Conservation (phyloP, 495 filamentous ascomycete species). For the Margaritispora aquatica region DNA sequence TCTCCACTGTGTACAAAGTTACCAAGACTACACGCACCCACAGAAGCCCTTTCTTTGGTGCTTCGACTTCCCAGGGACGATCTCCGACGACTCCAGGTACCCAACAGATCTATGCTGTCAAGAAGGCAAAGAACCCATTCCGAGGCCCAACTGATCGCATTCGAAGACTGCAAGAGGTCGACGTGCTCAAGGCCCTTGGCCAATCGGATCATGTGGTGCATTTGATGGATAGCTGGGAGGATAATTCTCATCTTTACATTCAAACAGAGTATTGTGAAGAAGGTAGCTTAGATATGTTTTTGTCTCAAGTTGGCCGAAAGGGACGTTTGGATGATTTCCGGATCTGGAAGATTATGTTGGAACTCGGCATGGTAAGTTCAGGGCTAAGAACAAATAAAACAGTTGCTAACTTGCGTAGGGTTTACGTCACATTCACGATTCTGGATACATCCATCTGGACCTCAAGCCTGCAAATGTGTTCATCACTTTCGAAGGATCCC, state of each 20-base stretch:
- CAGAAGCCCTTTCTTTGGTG: background rate
- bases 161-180: slow-evolving; percentile 73
- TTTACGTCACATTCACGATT: slow-evolving; percentile 78
- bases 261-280: slow-evolving; percentile 95
- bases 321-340: slow-evolving; percentile 92
- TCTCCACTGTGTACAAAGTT: slow-evolving; percentile 87
- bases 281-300: slow-evolving; percentile 79
- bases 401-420: slow-evolving; percentile 47
- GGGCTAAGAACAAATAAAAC: background rate
- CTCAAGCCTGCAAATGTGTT: slow-evolving; percentile 93
- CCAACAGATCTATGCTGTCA: slow-evolving; percentile 76
- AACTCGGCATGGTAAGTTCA: slow-evolving; percentile 64
- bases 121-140: slow-evolving; percentile 80
- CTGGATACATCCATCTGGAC: slow-evolving; percentile 87
- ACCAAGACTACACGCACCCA: slow-evolving; percentile 22
- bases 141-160: slow-evolving; percentile 67
- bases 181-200: slow-evolving; percentile 62
- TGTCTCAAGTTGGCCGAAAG: slow-evolving; percentile 68
- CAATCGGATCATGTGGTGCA: slow-evolving; percentile 77
- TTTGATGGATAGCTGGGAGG: slow-evolving; percentile 80
- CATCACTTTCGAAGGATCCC: slow-evolving; percentile 79
- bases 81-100: slow-evolving; percentile 35
- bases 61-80: background rate
- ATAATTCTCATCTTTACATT: slow-evolving; percentile 76
- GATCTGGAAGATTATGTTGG: slow-evolving; percentile 94